Percentiles rank a stretch among this genome's conserved stretches.
phyloP scores from a whole-genome alignment of 2,329 filamentous ascomycete genomes.

The Tolypocladium ophioglossoides region DNA sequence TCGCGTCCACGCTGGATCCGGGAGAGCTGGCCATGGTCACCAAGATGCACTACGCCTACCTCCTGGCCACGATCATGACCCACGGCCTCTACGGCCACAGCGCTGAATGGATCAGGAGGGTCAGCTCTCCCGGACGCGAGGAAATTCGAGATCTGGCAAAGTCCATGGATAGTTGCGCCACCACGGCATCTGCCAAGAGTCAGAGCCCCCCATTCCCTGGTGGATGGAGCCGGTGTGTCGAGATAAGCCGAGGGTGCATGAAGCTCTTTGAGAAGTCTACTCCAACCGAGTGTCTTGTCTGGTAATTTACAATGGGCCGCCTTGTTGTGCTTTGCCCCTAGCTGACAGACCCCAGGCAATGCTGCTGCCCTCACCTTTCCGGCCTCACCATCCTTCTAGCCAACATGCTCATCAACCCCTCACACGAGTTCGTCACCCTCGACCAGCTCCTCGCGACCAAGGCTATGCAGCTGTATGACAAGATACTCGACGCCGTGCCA shows the following conservation, averaged over 20 bases:
- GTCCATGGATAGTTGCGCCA: neutral
- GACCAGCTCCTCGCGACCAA: constrained; percentile 18
- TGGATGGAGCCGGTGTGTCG: constrained; percentile 22
- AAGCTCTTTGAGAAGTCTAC: constrained; percentile 17
- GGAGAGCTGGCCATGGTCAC: constrained; percentile 22
- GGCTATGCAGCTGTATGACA: constrained; percentile 17
- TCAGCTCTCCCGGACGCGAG: constrained; percentile 16
- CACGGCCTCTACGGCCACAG: constrained; percentile 28
- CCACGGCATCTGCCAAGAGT: neutral
- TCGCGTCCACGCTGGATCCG: constrained; percentile 16
- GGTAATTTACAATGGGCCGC: constrained; percentile 9
- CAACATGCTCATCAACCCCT: constrained; percentile 20
- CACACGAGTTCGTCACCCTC: constrained; percentile 10
- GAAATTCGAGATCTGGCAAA: constrained; percentile 12
- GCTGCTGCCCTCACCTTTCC: constrained; percentile 20
- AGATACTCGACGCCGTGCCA: constrained; percentile 1
- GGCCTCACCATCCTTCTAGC: constrained; percentile 21
- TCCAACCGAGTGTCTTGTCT: constrained; percentile 20
- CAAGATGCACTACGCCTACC: constrained; percentile 25
- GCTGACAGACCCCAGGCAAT: constrained; percentile 10
- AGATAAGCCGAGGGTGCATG: constrained; percentile 22
- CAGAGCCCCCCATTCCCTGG: constrained; percentile 12
- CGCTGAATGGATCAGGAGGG: constrained; percentile 24
- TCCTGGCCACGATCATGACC: constrained; percentile 23
- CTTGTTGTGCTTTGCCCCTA: neutral